Base-by-base conservation (phyloP, 768 basidiomycete genomes). In the Pisolithus sp. region DNA sequence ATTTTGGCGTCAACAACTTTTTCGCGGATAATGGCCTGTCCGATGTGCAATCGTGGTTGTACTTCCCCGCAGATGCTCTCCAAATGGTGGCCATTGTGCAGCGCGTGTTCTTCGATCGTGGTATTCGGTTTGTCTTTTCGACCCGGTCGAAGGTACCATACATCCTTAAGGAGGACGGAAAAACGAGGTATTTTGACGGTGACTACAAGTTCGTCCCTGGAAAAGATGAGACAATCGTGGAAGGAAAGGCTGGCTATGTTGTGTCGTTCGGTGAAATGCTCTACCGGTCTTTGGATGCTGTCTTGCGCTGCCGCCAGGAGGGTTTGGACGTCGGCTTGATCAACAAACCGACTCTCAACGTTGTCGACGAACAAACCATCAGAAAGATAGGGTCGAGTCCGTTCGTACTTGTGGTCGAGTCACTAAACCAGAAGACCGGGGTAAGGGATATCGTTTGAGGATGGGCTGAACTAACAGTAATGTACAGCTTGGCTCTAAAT, bases 71-170 rank as follows among this genome's bases (percentile, higher is more conserved):
- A 4, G 90, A 93, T 60, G 70, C 85, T 4, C 67, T 79, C 37
- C 89, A 93, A 66, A 93, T 93, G 89, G 64, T 77, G 44, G 86
- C 86, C 30, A 70, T 91, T 61, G 74, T 93, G 60, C 70, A 85
- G 57, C 76, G 76, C 18, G 86, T 92, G 26, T 91, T 93, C 76
- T 92, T 91, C 69, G 78, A 90, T 53, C 79, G 79, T 39, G 90
- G 91, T 20, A 40, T 93, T 12, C 85, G 91, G 52, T 93, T 93
- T 68, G 71, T 93, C 60, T 93, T 93, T 71, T 92, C 89, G 5
- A 93, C 91, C 5, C 86, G 91, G 39, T 81, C 91, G 30, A 93
- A 93, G 69, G 87, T 93, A 4, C 91, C 91, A 24, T 91, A 81
- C 71, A 85, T 93, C 64, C 79, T 92, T 55, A 79, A 85, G 62